A percentile compares a stretch with the other conserved stretches of the same genome.
Conservation (phyloP, 495 filamentous ascomycete species). For the Penicillium coprophilum region DNA sequence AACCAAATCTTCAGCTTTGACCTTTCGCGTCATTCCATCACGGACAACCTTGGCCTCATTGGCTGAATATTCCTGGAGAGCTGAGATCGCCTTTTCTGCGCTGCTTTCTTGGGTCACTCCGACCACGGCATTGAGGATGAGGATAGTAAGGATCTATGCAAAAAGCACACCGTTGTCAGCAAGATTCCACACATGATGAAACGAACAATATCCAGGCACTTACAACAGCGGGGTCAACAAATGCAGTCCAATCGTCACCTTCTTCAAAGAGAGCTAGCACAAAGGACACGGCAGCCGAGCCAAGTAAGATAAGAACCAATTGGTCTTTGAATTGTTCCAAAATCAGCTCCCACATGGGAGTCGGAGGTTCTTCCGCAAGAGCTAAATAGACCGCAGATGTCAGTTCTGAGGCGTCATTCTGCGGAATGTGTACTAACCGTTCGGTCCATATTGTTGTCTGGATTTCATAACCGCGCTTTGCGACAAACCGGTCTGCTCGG, state of each 20-base stretch:
- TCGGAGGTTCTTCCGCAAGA: slow-evolving; percentile 94
- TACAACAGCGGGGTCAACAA: slow-evolving; percentile 95
- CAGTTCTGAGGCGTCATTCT: not conserved
- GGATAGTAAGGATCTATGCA: slow-evolving; percentile 86
- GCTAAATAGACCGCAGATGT: slow-evolving; percentile 51
- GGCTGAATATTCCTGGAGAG: slow-evolving; percentile 97
- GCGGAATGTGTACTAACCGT: slow-evolving; percentile 60
- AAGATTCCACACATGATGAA: slow-evolving; percentile 6
- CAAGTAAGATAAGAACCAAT: slow-evolving; percentile 91
- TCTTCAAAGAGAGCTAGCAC: slow-evolving; percentile 92
- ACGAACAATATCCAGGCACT: slow-evolving; percentile 28
- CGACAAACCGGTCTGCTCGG: slow-evolving; percentile 65
- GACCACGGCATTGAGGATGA: slow-evolving; percentile 94
- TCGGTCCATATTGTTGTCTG: slow-evolving; percentile 72
- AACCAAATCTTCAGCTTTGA: slow-evolving; percentile 94
- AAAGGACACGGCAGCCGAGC: slow-evolving; percentile 92
- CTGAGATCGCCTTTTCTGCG: slow-evolving; percentile 97
- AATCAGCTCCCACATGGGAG: slow-evolving; percentile 92
- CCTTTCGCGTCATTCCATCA: slow-evolving; percentile 66
- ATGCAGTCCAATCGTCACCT: slow-evolving; percentile 92
- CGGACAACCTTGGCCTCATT: slow-evolving; percentile 95
- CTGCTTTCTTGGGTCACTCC: slow-evolving; percentile 98
- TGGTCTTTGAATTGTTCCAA: slow-evolving; percentile 99
- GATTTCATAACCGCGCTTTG: slow-evolving; percentile 63
- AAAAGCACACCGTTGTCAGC: slow-evolving; percentile 9